These are phyloP conservation scores for Microsporum audouinii DNA, from an alignment of 2,329 filamentous ascomycete genomes.

Conservation along the genomic window DNA sequence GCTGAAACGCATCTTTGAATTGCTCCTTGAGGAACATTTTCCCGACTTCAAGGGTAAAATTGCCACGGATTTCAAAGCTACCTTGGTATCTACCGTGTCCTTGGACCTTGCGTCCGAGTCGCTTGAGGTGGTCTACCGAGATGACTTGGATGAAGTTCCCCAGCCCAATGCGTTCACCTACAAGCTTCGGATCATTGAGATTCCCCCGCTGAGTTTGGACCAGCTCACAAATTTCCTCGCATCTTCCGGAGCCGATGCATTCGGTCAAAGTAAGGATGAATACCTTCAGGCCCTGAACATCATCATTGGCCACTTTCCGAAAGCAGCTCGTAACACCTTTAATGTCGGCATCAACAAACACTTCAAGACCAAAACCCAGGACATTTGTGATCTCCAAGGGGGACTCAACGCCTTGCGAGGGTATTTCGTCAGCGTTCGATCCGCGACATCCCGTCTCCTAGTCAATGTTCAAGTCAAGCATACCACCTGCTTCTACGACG, in stretches of 20 bases:
- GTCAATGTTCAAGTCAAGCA: conserved; percentile 54
- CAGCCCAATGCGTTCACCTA: conserved; percentile 25
- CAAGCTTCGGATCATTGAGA: conserved; percentile 26
- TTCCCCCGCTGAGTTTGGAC: conserved; percentile 24
- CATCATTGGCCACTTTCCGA: conserved; percentile 41
- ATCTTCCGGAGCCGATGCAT: conserved; percentile 24
- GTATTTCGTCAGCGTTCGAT: conserved; percentile 51
- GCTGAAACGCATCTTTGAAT: conserved; percentile 38
- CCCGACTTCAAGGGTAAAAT: conserved; percentile 19
- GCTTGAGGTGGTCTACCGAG: conserved; percentile 26
- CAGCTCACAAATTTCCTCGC: conserved; percentile 38
- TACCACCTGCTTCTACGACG: conserved; percentile 45
- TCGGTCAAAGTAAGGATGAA: conserved; percentile 38
- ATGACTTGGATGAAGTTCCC: conserved; percentile 27
- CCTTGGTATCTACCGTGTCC: conserved; percentile 25
- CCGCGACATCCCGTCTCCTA: conserved; percentile 46
- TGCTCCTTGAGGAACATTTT: conserved; percentile 34
- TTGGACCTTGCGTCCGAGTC: conserved; percentile 17
- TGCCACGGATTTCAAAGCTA: conserved; percentile 33
- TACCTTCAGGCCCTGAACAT: conserved; percentile 49
- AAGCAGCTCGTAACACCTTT: conserved; percentile 30
- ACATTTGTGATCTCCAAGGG: conserved; percentile 31
- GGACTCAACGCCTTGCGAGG: conserved; percentile 49
- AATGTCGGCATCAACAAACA: conserved; percentile 45
- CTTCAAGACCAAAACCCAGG: conserved; percentile 32